A percentile compares a stretch with the other conserved stretches of the same genome.
These are phyloP conservation scores for Guillardia theta DNA, from an alignment of 78 protist genomes.

Conservation along the genomic window DNA sequence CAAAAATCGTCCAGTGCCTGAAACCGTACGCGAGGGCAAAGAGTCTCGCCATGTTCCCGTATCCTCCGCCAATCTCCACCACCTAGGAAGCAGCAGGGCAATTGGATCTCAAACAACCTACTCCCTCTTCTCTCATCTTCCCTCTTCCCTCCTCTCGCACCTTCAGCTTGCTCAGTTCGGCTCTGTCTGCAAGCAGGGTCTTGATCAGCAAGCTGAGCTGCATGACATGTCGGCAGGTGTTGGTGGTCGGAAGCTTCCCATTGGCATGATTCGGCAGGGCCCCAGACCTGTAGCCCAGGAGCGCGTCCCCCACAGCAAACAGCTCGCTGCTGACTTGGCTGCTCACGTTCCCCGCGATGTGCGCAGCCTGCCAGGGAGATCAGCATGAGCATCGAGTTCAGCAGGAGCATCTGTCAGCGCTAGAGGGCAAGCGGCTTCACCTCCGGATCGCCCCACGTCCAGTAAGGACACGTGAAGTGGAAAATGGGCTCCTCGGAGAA, in stretches of 20 bases:
- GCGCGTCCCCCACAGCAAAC: not conserved
- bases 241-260: not conserved
- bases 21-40: not conserved
- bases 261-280: not conserved
- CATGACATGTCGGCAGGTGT: not conserved
- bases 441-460: constrained; percentile 39
- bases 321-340: not conserved
- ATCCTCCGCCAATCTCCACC: constrained; percentile 24
- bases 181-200: too few relatives aligned
- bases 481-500: not conserved
- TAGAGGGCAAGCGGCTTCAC: not conserved
- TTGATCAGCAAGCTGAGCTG: too few relatives aligned
- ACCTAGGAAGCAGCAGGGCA: not conserved
- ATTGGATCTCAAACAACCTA: not conserved
- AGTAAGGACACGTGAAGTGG: constrained; percentile 38
- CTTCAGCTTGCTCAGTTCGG: too few relatives aligned
- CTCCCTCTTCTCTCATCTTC: not conserved
- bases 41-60: constrained; percentile 31
- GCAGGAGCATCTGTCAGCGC: not conserved
- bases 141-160: not conserved
- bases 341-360: not conserved
- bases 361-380: not conserved
- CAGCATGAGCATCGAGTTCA: not conserved
- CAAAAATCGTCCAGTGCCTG: constrained; percentile 23
- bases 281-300: not conserved